Evolutionary conservation across 1,139 yeast genomes (phyloP).

Genomic region (Blastobotrys capitulatus): DNA sequence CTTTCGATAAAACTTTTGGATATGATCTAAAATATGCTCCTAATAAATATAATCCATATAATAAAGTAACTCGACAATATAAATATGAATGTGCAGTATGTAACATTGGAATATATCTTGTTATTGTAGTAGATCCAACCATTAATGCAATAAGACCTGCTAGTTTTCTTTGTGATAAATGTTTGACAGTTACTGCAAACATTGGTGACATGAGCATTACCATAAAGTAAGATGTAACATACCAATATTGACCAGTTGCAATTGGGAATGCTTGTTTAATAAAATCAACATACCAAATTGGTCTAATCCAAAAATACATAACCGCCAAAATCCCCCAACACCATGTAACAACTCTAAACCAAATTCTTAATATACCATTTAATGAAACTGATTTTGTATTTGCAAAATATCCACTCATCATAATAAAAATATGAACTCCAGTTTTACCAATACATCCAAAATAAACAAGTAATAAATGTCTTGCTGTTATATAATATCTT

Average conservation of each 20-base stretch:
- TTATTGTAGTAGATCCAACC: background rate
- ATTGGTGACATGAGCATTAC: background rate
- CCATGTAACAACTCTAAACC: conserved; percentile 6
- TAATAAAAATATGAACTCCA: conserved; percentile 13
- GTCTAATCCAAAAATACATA: background rate
- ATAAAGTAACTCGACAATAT: background rate
- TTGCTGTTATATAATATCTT: conserved; percentile 3
- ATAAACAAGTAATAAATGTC: conserved; percentile 7
- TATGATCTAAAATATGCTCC: conserved; percentile 3
- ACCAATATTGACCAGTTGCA: conserved; percentile 4
- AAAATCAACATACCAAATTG: background rate
- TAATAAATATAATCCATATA: background rate
- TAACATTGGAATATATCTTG: background rate
- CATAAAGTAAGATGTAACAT: conserved; percentile 1
- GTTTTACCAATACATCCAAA: conserved; percentile 10
- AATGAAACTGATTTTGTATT: background rate
- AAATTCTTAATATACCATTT: background rate
- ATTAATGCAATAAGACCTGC: background rate
- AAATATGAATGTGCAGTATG: background rate
- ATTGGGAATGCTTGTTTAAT: conserved; percentile 1
- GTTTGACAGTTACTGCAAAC: background rate
- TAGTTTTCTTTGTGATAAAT: background rate
- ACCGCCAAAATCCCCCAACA: background rate
- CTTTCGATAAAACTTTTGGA: conserved; percentile 1
- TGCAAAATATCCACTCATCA: conserved; percentile 14